A percentile compares a stretch with the other conserved stretches of the same genome.
phyloP scores from a whole-genome alignment of 2,329 filamentous ascomycete genomes.

The Eurotiales sp. region DNA sequence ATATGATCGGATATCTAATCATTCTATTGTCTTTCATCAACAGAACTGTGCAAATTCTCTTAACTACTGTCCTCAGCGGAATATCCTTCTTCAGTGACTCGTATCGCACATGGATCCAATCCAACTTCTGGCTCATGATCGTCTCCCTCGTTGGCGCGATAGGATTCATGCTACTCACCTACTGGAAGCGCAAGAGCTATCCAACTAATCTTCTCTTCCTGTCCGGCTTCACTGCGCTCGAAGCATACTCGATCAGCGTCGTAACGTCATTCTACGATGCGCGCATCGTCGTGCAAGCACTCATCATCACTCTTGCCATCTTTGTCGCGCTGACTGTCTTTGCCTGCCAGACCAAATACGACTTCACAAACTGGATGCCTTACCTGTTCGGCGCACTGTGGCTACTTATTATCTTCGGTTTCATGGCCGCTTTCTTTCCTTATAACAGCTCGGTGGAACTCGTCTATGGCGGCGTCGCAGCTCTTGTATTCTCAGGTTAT shows the following conservation, averaged over 20 bases:
- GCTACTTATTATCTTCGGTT: conserved; percentile 86
- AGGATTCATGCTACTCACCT: conserved; percentile 80
- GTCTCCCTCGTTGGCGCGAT: conserved; percentile 79
- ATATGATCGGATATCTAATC: neutral
- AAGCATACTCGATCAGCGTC: conserved; percentile 90
- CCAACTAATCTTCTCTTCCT: conserved; percentile 94
- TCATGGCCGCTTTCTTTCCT: conserved; percentile 88
- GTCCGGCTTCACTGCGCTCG: conserved; percentile 79
- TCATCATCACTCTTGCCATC: conserved; percentile 72
- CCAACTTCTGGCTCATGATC: conserved; percentile 79
- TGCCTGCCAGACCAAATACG: conserved; percentile 95
- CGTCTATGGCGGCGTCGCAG: conserved; percentile 73
- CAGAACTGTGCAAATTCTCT: conserved; percentile 82
- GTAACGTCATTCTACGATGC: conserved; percentile 87
- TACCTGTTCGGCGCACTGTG: conserved; percentile 89
- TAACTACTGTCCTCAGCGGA: conserved; percentile 74
- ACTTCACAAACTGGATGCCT: conserved; percentile 96
- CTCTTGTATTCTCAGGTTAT: conserved; percentile 89
- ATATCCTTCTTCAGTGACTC: conserved; percentile 77
- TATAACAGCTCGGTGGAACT: conserved; percentile 77
- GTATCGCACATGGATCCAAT: conserved; percentile 86
- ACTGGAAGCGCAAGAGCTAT: conserved; percentile 94
- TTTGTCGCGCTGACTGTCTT: conserved; percentile 68
- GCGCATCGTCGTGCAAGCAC: conserved; percentile 80
- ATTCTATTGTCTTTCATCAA: neutral